Conservation (phyloP, 768 basidiomycete species). For the Termitomyces sp. region DNA sequence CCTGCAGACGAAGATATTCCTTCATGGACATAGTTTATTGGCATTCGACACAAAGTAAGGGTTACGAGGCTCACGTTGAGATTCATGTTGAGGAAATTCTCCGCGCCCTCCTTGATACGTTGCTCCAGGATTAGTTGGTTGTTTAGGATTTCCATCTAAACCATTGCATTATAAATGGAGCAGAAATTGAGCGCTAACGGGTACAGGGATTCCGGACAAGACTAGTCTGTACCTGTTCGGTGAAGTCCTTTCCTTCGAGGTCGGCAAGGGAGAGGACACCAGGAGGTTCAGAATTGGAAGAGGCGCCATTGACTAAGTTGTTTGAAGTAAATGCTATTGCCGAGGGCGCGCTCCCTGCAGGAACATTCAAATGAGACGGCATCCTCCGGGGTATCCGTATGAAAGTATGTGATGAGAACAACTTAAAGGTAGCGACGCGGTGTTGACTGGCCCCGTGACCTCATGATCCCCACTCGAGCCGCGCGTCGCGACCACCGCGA, state of each 20-base stretch:
- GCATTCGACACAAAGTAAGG: background rate
- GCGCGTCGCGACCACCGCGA: background rate
- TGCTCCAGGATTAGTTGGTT: constrained; percentile 69
- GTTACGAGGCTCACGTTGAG: constrained; percentile 37
- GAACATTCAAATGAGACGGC: constrained; percentile 15
- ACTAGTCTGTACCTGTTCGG: constrained; percentile 35
- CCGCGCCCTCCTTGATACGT: constrained; percentile 87
- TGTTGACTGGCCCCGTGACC: constrained; percentile 9
- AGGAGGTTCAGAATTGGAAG: constrained; percentile 10
- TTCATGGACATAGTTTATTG: constrained; percentile 18
- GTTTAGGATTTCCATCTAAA: constrained; percentile 62
- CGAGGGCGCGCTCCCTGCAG: constrained; percentile 14
- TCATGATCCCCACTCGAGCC: background rate
- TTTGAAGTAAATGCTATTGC: constrained; percentile 18
- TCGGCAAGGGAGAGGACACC: constrained; percentile 31
- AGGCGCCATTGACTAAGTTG: constrained; percentile 20
- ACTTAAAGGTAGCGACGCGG: background rate
- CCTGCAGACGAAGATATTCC: constrained; percentile 64
- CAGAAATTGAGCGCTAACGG: background rate
- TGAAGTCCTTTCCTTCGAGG: constrained; percentile 39
- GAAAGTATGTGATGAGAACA: background rate
- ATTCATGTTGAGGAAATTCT: constrained; percentile 75
- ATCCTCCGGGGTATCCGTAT: constrained; percentile 10
- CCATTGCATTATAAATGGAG: background rate
- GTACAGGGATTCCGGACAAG: background rate